Evolutionary conservation across 257 asterid species (phyloP).

Genomic region (Marsdenia floribunda): DNA sequence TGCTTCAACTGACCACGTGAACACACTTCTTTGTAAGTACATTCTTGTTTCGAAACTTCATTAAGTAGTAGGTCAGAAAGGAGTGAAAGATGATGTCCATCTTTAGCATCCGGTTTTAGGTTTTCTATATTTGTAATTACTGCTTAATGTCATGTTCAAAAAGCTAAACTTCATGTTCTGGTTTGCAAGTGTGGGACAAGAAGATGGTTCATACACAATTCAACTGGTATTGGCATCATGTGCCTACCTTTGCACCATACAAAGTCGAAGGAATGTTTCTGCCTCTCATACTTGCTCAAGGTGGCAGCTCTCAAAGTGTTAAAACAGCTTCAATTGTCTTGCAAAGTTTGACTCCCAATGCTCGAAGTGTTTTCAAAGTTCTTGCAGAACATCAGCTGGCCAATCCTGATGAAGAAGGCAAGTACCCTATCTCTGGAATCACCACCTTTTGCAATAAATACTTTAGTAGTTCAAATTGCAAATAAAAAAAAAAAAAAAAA

Average conservation of each 20-base stretch:
- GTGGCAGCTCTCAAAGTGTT: constrained; percentile 65
- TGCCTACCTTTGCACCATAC: constrained; percentile 88
- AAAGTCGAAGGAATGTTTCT: constrained; percentile 74
- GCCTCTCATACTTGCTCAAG: constrained; percentile 79
- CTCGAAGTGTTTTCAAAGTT: constrained; percentile 76
- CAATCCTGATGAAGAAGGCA: constrained; percentile 84
- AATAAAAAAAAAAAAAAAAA: background rate
- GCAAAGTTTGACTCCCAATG: constrained; percentile 92
- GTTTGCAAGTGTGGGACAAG: constrained; percentile 80
- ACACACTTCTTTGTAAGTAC: constrained; percentile 82
- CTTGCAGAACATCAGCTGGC: constrained; percentile 76
- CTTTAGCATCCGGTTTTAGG: background rate
- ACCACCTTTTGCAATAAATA: constrained; percentile 12
- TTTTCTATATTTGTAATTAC: background rate
- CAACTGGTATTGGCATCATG: constrained; percentile 96
- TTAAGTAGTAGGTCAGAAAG: background rate
- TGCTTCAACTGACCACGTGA: constrained; percentile 89
- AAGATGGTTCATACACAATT: constrained; percentile 96
- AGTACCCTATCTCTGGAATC: constrained; percentile 25
- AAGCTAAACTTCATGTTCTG: background rate
- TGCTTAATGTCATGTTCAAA: background rate
- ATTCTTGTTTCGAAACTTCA: constrained; percentile 7
- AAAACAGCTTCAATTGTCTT: constrained; percentile 88
- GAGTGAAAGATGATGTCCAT: background rate
- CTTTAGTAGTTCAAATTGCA: background rate